Base-by-base conservation (phyloP, 768 basidiomycete genomes). In the Calocybe indica region DNA sequence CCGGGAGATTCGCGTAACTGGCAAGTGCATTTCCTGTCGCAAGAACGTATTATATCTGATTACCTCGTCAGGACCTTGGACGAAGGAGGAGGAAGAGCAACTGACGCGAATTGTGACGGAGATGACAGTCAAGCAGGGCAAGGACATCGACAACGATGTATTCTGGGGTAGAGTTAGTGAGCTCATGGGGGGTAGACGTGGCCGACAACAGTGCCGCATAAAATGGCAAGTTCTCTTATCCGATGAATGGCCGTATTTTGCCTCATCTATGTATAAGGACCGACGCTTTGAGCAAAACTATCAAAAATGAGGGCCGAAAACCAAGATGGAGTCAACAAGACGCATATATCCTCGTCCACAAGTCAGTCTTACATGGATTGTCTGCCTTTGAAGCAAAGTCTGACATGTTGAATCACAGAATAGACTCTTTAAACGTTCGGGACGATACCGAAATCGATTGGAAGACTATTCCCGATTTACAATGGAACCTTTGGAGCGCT, bases 361-460 rank as follows among this genome's bases (percentile, higher is more conserved):
- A 88, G 89, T 89, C 53, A 45, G 77, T 68, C 11, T 12, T 6
- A 22, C n/a, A 28, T 39, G 6, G 1, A 11, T 29, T 40, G 9
- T 47, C 52, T 43, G 14, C 39, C 13, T 32, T 43, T 33, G 32
- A 7, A 15, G 12, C 13, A 11, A 39, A 15, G 50, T 37, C 47
- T 47, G 13, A 12, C 43, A 41, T 14, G 53, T 37, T 46, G 37
- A 37, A 7, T 14, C 39, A 6, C 56, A 92, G 89, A 62, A 71
- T 92, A 43, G 85, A 84, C 57, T 80, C 85, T 0, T 62, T 91
- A 40, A 75, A 82, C 49, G 85, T 91, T 45, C 73, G 75, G 38
- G 83, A 91, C 56, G 89, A 92, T 55, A 84, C 80, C 29, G 90
- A 92, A 58, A 85, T 92, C 40, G 84, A 88, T 55, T 92, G 89